Percentiles rank a stretch among this genome's conserved stretches.
Evolutionary conservation across 495 filamentous ascomycete species (phyloP).

Genomic region (Aspergillus affinis): DNA sequence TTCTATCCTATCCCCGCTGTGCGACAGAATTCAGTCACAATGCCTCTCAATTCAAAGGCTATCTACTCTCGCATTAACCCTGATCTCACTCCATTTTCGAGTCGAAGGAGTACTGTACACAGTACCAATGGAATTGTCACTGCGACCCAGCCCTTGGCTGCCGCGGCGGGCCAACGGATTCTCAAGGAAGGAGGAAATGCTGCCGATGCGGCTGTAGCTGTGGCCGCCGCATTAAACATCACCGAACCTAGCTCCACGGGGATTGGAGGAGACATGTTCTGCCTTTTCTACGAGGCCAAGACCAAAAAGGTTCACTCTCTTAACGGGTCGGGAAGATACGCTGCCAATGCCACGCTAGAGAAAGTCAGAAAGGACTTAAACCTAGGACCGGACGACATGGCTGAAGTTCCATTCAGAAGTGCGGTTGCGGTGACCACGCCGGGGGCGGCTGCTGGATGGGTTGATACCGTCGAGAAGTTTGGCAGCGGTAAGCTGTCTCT

Average conservation of each 20-base stretch:
- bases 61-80: slow-evolving; percentile 64
- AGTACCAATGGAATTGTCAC: slow-evolving; percentile 91
- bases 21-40: slow-evolving; percentile 23
- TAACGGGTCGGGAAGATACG: slow-evolving; percentile 87
- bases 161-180: slow-evolving; percentile 81
- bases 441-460: slow-evolving; percentile 92
- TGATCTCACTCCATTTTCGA: slow-evolving; percentile 67
- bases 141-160: slow-evolving; percentile 87
- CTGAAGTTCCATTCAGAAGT: slow-evolving; percentile 71
- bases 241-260: slow-evolving; percentile 92
- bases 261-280: slow-evolving; percentile 99
- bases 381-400: slow-evolving; percentile 57
- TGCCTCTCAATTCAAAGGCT: slow-evolving; percentile 59
- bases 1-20: not conserved
- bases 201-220: slow-evolving; percentile 92
- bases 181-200: slow-evolving; percentile 88
- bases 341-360: slow-evolving; percentile 66
- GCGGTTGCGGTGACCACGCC: slow-evolving; percentile 83
- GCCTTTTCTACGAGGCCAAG: slow-evolving; percentile 84
- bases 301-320: slow-evolving; percentile 78
- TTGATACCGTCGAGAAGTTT: slow-evolving; percentile 86
- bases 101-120: slow-evolving; percentile 87
- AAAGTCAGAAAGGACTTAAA: slow-evolving; percentile 67
- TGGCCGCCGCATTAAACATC: slow-evolving; percentile 86
- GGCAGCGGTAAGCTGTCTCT: slow-evolving; percentile 82